Percentiles rank a stretch among this genome's conserved stretches.
These are phyloP conservation scores for Cadophora gregata DNA, from an alignment of 2,329 filamentous ascomycete species.

Conservation along the genomic window DNA sequence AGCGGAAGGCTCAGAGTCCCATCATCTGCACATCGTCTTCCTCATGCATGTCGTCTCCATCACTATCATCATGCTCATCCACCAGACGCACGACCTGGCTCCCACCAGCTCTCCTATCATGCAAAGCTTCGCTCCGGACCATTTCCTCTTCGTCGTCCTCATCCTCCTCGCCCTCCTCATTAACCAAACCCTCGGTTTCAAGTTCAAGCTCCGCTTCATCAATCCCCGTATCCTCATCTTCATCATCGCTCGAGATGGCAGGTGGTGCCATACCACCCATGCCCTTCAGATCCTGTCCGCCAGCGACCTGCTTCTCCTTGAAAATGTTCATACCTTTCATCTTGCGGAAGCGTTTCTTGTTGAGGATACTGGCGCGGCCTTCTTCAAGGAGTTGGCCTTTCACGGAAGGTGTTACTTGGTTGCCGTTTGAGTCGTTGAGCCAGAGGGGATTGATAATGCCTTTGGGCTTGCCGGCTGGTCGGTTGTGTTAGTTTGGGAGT, in stretches of 20 bases:
- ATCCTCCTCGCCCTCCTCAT: not conserved
- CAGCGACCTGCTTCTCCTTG: conserved; percentile 8
- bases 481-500: conserved; percentile 18
- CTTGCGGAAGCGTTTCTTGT: conserved; percentile 33
- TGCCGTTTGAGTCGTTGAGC: conserved; percentile 57
- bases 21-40: conserved; percentile 5
- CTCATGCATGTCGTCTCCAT: not conserved
- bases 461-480: conserved; percentile 24
- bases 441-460: conserved; percentile 45
- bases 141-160: not conserved
- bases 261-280: conserved; percentile 13
- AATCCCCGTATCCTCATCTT: not conserved
- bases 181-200: not conserved
- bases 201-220: not conserved
- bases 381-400: conserved; percentile 58
- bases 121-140: not conserved
- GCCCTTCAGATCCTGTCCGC: conserved; percentile 3
- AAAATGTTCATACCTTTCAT: conserved; percentile 21
- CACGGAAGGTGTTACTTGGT: conserved; percentile 65
- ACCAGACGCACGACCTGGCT: not conserved
- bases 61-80: not conserved
- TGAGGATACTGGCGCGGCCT: conserved; percentile 36
- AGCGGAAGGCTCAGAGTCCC: not conserved
- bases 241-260: not conserved
- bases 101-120: not conserved